A percentile compares a stretch with the other conserved stretches of the same genome.
These are phyloP conservation scores for Apiospora hydei DNA, from an alignment of 2,329 filamentous ascomycete genomes.

Conservation along the genomic window DNA sequence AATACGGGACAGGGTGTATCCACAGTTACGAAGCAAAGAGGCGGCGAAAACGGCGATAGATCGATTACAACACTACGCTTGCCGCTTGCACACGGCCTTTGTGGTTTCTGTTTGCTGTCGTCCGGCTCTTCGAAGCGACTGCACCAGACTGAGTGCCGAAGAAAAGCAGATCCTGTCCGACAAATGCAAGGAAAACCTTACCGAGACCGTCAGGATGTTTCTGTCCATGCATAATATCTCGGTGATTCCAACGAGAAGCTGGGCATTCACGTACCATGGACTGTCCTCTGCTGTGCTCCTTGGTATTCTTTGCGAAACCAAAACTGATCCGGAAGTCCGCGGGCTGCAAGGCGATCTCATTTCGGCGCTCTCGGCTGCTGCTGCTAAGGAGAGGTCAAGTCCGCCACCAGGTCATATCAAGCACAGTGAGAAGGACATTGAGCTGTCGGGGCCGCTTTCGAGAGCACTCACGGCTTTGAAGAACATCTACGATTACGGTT, in stretches of 20 bases:
- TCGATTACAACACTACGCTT: slow-evolving; percentile 68
- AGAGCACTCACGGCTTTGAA: slow-evolving; percentile 66
- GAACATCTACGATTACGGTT: slow-evolving; percentile 72
- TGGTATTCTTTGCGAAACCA: slow-evolving; percentile 69
- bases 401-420: slow-evolving; percentile 61
- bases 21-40: slow-evolving; percentile 65
- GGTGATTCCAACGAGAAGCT: slow-evolving; percentile 70
- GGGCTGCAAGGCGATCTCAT: slow-evolving; percentile 71
- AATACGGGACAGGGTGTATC: slow-evolving; percentile 56
- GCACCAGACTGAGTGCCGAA: slow-evolving; percentile 53
- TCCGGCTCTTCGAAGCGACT: slow-evolving; percentile 65
- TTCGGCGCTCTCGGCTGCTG: slow-evolving; percentile 67
- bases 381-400: slow-evolving; percentile 64
- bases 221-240: slow-evolving; percentile 73
- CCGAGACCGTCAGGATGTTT: slow-evolving; percentile 73
- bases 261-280: slow-evolving; percentile 73
- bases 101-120: slow-evolving; percentile 71
- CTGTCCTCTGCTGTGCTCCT: slow-evolving; percentile 70
- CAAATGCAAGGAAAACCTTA: slow-evolving; percentile 67
- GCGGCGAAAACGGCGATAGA: slow-evolving; percentile 70
- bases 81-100: slow-evolving; percentile 70
- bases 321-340: slow-evolving; percentile 67
- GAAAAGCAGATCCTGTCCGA: slow-evolving; percentile 64
- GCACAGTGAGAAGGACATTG: slow-evolving; percentile 66
- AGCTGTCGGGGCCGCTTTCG: slow-evolving; percentile 67